Evolutionary conservation across 352 stramenopile species (phyloP).

Genomic region (Phytophthora cryptogea): DNA sequence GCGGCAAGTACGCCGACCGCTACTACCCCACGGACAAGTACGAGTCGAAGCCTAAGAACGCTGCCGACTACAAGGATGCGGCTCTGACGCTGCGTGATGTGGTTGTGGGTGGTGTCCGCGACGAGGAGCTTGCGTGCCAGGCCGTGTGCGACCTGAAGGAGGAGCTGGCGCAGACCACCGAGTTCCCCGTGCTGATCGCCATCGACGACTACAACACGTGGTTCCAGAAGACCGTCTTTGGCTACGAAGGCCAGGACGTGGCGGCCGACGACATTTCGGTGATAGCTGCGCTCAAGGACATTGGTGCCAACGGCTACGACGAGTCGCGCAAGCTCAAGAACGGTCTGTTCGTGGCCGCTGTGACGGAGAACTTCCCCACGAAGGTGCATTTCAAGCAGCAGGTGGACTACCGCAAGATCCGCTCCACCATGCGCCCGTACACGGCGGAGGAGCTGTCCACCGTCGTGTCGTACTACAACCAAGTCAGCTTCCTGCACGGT

Average conservation of each 20-base stretch:
- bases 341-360: constrained; percentile 80
- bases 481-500: constrained; percentile 78
- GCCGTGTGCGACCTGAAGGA: constrained; percentile 80
- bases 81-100: constrained; percentile 78
- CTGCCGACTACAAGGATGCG: constrained; percentile 51
- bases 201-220: constrained; percentile 91
- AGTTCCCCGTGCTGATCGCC: constrained; percentile 86
- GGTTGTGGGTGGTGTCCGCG: constrained; percentile 76
- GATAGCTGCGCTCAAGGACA: constrained; percentile 74
- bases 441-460: constrained; percentile 72
- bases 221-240: constrained; percentile 87
- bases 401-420: constrained; percentile 79
- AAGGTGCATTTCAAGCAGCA: constrained; percentile 81
- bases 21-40: constrained; percentile 80
- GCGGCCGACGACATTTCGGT: constrained; percentile 79
- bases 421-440: constrained; percentile 81
- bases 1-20: constrained; percentile 72
- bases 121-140: constrained; percentile 82
- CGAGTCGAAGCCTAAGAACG: constrained; percentile 75
- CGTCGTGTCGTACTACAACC: constrained; percentile 86
- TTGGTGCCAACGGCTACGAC: constrained; percentile 66
- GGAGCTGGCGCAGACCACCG: constrained; percentile 77
- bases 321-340: constrained; percentile 71
- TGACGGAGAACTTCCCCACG: constrained; percentile 85
- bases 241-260: constrained; percentile 83